These are phyloP conservation scores for Cryptococcus sp. DNA, from an alignment of 1,284 basidiomycete genomes.

Conservation along the genomic window DNA sequence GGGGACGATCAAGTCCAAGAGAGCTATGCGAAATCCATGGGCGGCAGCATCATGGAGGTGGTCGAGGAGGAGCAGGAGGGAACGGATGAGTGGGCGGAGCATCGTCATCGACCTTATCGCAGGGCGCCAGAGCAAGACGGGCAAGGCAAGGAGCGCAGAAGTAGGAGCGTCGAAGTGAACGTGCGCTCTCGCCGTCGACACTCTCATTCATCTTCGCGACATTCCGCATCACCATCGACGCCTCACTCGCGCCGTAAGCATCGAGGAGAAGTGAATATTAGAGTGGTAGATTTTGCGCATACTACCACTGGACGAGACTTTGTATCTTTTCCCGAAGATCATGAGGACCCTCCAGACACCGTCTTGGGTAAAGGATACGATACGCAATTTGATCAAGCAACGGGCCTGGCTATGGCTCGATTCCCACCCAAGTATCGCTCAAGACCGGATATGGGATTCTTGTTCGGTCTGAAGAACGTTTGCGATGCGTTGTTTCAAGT, in stretches of 20 bases:
- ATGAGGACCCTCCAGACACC: constrained; percentile 36
- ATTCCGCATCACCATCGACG: constrained; percentile 7
- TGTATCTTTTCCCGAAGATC: constrained; percentile 57
- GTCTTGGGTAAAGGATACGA: constrained; percentile 73
- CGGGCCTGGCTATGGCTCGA: constrained; percentile 75
- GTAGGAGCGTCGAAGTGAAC: constrained; percentile 31
- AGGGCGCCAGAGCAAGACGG: constrained; percentile 4
- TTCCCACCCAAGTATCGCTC: constrained; percentile 90
- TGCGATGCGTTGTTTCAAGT: constrained; percentile 72
- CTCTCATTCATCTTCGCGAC: constrained; percentile 5
- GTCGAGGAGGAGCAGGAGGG: constrained; percentile 9
- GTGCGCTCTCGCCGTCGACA: constrained; percentile 9
- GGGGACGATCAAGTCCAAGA: constrained; percentile 86
- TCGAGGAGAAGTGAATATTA: constrained; percentile 90
- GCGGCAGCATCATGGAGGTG: constrained; percentile 9
- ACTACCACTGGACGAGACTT: constrained; percentile 96
- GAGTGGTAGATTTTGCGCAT: constrained; percentile 98
- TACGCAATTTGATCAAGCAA: constrained; percentile 73
- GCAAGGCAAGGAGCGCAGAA: constrained; percentile 18
- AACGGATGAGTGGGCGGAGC: constrained; percentile 27
- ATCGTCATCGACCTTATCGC: constrained; percentile 26
- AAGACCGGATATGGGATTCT: constrained; percentile 89
- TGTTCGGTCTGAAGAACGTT: constrained; percentile 85
- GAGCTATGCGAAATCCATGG: constrained; percentile 36
- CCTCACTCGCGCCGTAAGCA: constrained; percentile 38